Conservation (phyloP, 1,284 basidiomycete species). For the Malassezia restricta region DNA sequence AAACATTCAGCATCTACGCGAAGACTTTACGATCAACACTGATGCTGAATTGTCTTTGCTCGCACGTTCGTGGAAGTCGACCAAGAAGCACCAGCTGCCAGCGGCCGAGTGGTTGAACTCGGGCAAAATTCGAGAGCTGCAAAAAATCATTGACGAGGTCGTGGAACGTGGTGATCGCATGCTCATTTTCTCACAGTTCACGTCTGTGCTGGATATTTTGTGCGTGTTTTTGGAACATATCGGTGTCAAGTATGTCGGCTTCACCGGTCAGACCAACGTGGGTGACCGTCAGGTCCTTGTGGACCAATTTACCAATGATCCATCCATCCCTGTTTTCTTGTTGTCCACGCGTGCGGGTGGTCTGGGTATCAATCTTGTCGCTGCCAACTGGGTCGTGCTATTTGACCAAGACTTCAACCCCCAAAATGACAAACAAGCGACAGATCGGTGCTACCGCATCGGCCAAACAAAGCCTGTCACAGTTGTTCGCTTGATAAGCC, state of each 20-base stretch:
- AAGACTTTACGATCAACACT: conserved; percentile 45
- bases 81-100: conserved; percentile 61
- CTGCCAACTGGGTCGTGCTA: conserved; percentile 58
- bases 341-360: conserved; percentile 84
- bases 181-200: conserved; percentile 74
- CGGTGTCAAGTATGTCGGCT: conserved; percentile 66
- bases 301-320: conserved; percentile 90
- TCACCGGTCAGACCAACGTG: conserved; percentile 88
- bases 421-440: conserved; percentile 77
- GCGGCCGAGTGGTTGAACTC: conserved; percentile 70
- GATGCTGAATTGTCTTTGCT: conserved; percentile 36
- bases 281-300: conserved; percentile 84
- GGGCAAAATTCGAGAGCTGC: conserved; percentile 70
- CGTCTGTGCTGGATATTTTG: conserved; percentile 55
- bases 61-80: conserved; percentile 13
- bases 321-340: conserved; percentile 79
- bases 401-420: conserved; percentile 74
- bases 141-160: conserved; percentile 63
- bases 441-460: conserved; percentile 95
- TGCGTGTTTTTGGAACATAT: conserved; percentile 68
- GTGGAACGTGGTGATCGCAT: conserved; percentile 63
- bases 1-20: conserved; percentile 35
- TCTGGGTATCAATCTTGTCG: conserved; percentile 49
- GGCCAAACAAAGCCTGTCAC: conserved; percentile 78
- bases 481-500: conserved; percentile 84